Conservation (phyloP, 2,329 filamentous ascomycete genomes). For the Calonectria leucothoes region DNA sequence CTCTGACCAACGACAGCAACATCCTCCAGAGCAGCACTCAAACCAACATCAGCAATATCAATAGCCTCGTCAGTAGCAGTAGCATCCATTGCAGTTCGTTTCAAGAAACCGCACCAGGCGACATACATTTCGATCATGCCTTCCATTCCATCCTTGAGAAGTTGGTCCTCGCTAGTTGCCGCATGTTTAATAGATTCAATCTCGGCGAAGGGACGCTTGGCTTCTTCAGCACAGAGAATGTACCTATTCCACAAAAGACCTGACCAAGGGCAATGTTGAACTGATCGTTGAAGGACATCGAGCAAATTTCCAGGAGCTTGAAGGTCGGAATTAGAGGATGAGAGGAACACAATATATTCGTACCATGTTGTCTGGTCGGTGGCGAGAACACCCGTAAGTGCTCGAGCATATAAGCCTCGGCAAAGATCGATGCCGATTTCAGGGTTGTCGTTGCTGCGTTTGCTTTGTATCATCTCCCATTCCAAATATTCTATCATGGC, state of each 20-base stretch:
- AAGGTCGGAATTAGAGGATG: slow-evolving; percentile 55
- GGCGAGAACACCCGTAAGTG: slow-evolving; percentile 76
- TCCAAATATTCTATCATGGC: slow-evolving; percentile 78
- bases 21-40: slow-evolving; percentile 87
- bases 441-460: slow-evolving; percentile 59
- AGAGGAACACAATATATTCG: slow-evolving; percentile 83
- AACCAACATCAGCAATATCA: slow-evolving; percentile 90
- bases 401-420: slow-evolving; percentile 81
- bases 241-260: slow-evolving; percentile 92
- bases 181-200: slow-evolving; percentile 93
- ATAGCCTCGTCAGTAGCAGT: slow-evolving; percentile 83
- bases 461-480: slow-evolving; percentile 79
- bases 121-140: slow-evolving; percentile 92
- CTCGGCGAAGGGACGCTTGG: slow-evolving; percentile 79
- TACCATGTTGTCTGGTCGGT: slow-evolving; percentile 83
- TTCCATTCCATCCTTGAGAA: slow-evolving; percentile 88
- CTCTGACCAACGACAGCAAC: slow-evolving; percentile 82
- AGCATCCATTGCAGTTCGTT: slow-evolving; percentile 82
- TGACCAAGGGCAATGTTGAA: slow-evolving; percentile 92
- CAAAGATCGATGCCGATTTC: slow-evolving; percentile 63
- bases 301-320: slow-evolving; percentile 63
- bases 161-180: slow-evolving; percentile 85
- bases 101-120: slow-evolving; percentile 94
- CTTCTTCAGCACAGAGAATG: slow-evolving; percentile 85
- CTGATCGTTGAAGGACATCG: slow-evolving; percentile 82